Percentiles rank a stretch among this genome's conserved stretches.
Evolutionary conservation across 202 grass and related monocot species (phyloP).

Genomic region (Schoenoplectus tabernaemontani): DNA sequence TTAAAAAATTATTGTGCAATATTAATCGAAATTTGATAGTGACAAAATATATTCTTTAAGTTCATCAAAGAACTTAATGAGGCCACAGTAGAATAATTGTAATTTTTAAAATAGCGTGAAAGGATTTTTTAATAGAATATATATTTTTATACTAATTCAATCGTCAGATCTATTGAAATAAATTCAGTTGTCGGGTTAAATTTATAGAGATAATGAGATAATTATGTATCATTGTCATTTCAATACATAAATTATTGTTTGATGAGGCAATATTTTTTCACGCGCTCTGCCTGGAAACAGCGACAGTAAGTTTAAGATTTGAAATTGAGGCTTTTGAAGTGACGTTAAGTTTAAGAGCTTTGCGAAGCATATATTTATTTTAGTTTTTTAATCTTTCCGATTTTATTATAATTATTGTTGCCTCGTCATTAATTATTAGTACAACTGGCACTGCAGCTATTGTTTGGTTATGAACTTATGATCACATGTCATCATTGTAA

Average conservation of each 20-base stretch:
- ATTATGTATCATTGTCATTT: background rate
- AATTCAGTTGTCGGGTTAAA: background rate
- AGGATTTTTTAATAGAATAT: too few species aligned
- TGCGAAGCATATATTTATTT: too few species aligned
- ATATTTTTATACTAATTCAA: background rate
- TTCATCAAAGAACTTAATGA: too few species aligned
- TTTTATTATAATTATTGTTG: too few species aligned
- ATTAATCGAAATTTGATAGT: too few species aligned
- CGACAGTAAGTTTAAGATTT: background rate
- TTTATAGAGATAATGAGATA: background rate
- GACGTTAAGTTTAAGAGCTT: too few species aligned
- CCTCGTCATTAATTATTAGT: background rate
- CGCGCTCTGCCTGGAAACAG: background rate
- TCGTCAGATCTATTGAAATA: background rate
- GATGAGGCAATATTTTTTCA: background rate
- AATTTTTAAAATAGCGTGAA: background rate
- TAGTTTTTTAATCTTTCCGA: too few species aligned
- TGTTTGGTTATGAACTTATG: background rate
- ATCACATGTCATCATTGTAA: background rate
- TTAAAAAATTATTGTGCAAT: too few species aligned
- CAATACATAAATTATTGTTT: background rate
- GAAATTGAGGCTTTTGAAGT: too few species aligned
- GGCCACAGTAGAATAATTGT: background rate
- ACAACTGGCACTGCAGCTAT: background rate
- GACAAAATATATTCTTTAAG: too few species aligned